phyloP scores from a whole-genome alignment of 75 land plant species.

The Pinus taeda region DNA sequence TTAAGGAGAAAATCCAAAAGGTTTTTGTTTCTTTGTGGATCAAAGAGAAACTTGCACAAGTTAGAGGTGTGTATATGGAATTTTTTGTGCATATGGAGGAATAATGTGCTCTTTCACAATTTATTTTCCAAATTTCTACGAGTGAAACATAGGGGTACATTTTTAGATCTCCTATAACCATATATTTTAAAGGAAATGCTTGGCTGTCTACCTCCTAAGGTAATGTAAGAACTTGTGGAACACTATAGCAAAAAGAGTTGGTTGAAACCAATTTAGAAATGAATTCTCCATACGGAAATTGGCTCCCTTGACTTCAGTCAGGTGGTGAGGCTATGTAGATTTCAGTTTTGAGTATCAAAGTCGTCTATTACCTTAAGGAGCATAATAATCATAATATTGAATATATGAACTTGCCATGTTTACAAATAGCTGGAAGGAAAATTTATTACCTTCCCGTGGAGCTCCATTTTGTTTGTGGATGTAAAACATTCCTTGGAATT shows the following conservation, averaged over 20 bases:
- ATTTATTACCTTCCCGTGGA: constrained; percentile 94
- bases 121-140: constrained; percentile 78
- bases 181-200: constrained; percentile 45
- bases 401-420: constrained; percentile 66
- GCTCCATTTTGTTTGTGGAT: constrained; percentile 76
- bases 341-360: constrained; percentile 14
- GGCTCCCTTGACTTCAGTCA: constrained; percentile 97
- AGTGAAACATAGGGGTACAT: constrained; percentile 85
- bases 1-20: constrained; percentile 6
- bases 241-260: constrained; percentile 21
- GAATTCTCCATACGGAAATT: constrained; percentile 92
- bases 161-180: constrained; percentile 81
- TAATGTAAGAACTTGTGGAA: constrained; percentile 98
- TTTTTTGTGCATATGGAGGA: constrained; percentile 92
- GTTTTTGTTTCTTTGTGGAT: constrained; percentile 32
- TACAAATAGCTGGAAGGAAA: constrained; percentile 74
- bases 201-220: constrained; percentile 24
- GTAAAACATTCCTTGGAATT: constrained; percentile 71
- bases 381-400: constrained; percentile 68
- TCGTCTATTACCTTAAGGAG: constrained; percentile 71
- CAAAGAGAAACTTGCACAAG: constrained; percentile 90
- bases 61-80: constrained; percentile 98
- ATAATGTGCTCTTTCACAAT: constrained; percentile 80
- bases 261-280: constrained; percentile 21
- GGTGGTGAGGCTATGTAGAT: constrained; percentile 80